A percentile compares a stretch with the other conserved stretches of the same genome.
phyloP scores from a whole-genome alignment of 495 filamentous ascomycete genomes.

The Xylaria longipes region DNA sequence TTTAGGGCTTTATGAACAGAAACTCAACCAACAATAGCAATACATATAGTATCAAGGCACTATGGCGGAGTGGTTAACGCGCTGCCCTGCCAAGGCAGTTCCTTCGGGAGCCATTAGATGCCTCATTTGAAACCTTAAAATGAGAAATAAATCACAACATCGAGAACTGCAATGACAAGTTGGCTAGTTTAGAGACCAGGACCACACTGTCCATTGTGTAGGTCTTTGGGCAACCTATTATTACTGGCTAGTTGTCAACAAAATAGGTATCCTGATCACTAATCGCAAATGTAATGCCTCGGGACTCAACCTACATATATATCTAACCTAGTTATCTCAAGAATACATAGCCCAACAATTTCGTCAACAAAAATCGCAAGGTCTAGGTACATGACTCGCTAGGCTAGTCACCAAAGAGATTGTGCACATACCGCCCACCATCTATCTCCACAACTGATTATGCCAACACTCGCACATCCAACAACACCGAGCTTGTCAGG shows the following conservation, averaged over 20 bases:
- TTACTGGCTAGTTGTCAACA: background rate
- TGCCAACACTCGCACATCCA: background rate
- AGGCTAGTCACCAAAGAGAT: background rate
- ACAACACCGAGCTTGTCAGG: constrained; percentile 11
- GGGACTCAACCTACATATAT: background rate
- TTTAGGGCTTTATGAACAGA: no score
- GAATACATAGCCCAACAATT: constrained; percentile 6
- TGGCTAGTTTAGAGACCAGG: background rate
- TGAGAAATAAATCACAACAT: constrained; percentile 14
- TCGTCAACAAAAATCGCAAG: constrained; percentile 10
- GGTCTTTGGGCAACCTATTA: constrained; percentile 2
- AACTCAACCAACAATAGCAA: no score
- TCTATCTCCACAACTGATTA: background rate
- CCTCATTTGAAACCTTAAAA: background rate
- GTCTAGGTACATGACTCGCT: background rate
- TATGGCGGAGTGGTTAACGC: no score
- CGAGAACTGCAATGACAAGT: background rate
- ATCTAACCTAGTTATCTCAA: background rate
- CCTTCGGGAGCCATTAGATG: no score
- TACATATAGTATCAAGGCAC: no score
- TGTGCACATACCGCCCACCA: background rate
- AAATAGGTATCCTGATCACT: constrained; percentile 7
- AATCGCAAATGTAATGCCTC: constrained; percentile 10
- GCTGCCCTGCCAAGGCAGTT: no score
- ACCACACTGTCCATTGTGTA: background rate